Evolutionary conservation across 345 rosid genomes (phyloP).

Genomic region (Dipteronia sinensis): DNA sequence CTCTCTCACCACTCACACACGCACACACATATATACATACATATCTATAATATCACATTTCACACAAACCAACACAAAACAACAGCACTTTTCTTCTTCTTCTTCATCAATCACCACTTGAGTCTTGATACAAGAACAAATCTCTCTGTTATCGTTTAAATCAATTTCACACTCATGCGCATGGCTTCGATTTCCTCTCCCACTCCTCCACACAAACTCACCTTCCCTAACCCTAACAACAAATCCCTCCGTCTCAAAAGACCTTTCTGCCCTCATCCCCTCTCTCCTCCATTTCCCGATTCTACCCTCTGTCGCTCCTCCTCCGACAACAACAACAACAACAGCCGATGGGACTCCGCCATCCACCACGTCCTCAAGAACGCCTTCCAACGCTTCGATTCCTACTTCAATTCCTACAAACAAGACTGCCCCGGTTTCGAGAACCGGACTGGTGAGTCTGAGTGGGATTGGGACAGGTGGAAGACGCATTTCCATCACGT

Average conservation of each 20-base stretch:
- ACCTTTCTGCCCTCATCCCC: slow-evolving; percentile 39
- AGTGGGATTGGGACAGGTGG: slow-evolving; percentile 96
- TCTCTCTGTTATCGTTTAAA: not conserved
- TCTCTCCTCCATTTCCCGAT: slow-evolving; percentile 34
- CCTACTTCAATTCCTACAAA: slow-evolving; percentile 37
- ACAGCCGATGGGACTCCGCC: slow-evolving; percentile 58
- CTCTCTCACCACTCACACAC: not conserved
- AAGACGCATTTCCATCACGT: slow-evolving; percentile 74
- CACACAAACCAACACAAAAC: no score
- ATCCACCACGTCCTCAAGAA: slow-evolving; percentile 52
- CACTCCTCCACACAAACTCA: slow-evolving; percentile 43
- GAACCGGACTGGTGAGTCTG: slow-evolving; percentile 27
- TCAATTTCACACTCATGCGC: slow-evolving; percentile 7
- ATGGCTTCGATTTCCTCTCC: slow-evolving; percentile 70
- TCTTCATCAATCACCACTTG: no score
- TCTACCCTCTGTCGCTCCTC: slow-evolving; percentile 50
- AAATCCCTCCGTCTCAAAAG: slow-evolving; percentile 35
- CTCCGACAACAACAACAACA: not conserved
- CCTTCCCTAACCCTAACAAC: slow-evolving; percentile 34
- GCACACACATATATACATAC: not conserved
- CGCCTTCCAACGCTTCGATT: slow-evolving; percentile 60
- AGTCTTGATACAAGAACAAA: not conserved
- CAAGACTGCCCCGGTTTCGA: slow-evolving; percentile 18
- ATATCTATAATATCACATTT: no score
- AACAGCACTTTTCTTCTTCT: no score